A percentile compares a stretch with the other conserved stretches of the same genome.
Evolutionary conservation across 257 asterid genomes (phyloP).

Genomic region (Penstemon davidsonii): DNA sequence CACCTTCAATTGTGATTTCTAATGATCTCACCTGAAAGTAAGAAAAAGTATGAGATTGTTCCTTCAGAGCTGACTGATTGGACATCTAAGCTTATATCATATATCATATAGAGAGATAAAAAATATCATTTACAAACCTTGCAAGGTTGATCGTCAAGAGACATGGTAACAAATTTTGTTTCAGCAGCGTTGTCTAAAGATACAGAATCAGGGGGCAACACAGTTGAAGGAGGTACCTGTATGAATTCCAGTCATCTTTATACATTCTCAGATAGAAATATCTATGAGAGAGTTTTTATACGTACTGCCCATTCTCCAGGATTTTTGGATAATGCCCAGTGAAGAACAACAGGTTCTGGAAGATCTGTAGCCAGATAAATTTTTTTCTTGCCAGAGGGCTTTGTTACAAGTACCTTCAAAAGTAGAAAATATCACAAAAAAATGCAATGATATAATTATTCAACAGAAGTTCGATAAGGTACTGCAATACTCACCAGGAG

Average conservation of each 20-base stretch:
- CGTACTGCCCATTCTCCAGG: conserved; percentile 92
- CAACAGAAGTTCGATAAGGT: conserved; percentile 9
- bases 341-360: conserved; percentile 73
- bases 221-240: conserved; percentile 77
- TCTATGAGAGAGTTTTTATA: conserved; percentile 18
- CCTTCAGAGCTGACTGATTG: conserved; percentile 6
- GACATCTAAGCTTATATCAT: conserved; percentile 15
- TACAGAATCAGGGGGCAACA: conserved; percentile 78
- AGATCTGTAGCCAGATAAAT: conserved; percentile 81
- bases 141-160: conserved; percentile 41
- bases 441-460: not conserved
- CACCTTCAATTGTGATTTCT: conserved; percentile 75
- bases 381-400: conserved; percentile 55
- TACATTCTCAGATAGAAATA: conserved; percentile 17
- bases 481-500: conserved; percentile 61
- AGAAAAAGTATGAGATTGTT: conserved; percentile 26
- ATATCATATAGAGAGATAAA: conserved; percentile 17
- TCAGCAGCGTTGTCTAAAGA: conserved; percentile 64
- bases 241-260: conserved; percentile 26
- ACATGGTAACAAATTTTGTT: conserved; percentile 54
- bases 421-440: conserved; percentile 12
- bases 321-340: conserved; percentile 89
- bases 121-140: conserved; percentile 49
- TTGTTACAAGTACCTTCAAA: conserved; percentile 72
- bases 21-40: conserved; percentile 74